Percentiles rank a stretch among this genome's conserved stretches.
Evolutionary conservation across 2,329 filamentous ascomycete genomes (phyloP).

Genomic region (Dichotomopilus funicola): DNA sequence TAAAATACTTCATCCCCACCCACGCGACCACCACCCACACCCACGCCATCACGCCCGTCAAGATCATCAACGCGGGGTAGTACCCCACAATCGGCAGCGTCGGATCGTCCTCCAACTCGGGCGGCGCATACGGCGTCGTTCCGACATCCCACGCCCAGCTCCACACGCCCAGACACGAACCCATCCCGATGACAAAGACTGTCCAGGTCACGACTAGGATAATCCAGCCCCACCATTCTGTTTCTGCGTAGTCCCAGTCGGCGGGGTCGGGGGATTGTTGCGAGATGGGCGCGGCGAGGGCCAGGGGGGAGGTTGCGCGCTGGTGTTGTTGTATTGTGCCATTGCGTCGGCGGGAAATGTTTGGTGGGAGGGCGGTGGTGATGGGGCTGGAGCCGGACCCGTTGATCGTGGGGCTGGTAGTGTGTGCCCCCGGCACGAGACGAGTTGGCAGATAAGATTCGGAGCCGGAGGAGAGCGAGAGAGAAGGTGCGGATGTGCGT

Average conservation of each 20-base stretch:
- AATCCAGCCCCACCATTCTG: constrained; percentile 97
- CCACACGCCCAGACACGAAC: constrained; percentile 90
- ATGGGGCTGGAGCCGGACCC: not conserved
- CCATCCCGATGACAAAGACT: constrained; percentile 95
- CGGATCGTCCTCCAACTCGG: constrained; percentile 89
- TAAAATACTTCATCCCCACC: constrained; percentile 99
- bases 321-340: constrained; percentile 30
- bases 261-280: constrained; percentile 41
- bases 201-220: constrained; percentile 87
- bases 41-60: constrained; percentile 96
- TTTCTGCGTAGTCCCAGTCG: constrained; percentile 90
- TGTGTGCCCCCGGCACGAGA: not conserved
- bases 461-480: constrained; percentile 34
- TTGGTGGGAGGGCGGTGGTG: constrained; percentile 27
- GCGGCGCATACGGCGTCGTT: constrained; percentile 89
- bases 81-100: constrained; percentile 95
- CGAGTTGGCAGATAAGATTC: constrained; percentile 46
- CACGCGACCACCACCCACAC: constrained; percentile 97
- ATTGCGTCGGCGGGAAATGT: constrained; percentile 39
- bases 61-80: constrained; percentile 87
- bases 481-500: constrained; percentile 30
- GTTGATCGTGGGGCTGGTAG: constrained; percentile 27
- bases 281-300: constrained; percentile 39
- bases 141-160: constrained; percentile 99
- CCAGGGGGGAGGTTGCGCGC: constrained; percentile 54